phyloP scores from a whole-genome alignment of 176 grass and related monocot genomes.

The Musa beccarii region DNA sequence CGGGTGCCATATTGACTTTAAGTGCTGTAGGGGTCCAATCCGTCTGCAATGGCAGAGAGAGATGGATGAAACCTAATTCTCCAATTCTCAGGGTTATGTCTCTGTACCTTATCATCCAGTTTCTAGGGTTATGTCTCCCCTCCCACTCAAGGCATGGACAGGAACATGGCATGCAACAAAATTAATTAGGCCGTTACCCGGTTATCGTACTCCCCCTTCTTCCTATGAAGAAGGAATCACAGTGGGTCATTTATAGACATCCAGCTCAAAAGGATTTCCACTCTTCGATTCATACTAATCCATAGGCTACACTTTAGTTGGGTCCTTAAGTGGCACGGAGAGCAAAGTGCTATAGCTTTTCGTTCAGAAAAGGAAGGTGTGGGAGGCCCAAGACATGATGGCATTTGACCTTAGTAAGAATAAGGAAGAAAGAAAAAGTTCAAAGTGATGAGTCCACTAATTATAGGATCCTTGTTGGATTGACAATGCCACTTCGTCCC shows the following conservation, averaged over 20 bases:
- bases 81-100: too few species aligned
- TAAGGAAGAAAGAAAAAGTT: background rate
- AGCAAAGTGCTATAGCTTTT: conserved; percentile 8
- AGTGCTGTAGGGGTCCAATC: too few species aligned
- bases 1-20: too few species aligned
- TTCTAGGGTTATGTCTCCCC: background rate
- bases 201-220: background rate
- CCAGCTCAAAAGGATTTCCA: background rate
- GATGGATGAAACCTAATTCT: too few species aligned
- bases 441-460: conserved; percentile 3
- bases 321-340: background rate
- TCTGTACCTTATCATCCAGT: too few species aligned
- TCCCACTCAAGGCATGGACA: background rate
- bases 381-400: background rate
- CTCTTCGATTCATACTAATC: background rate
- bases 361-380: background rate
- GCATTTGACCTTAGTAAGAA: conserved; percentile 2
- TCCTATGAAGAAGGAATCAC: too few species aligned
- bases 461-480: conserved; percentile 4
- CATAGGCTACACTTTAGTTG: background rate
- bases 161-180: too few species aligned
- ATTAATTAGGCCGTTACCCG: too few species aligned
- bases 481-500: conserved; percentile 6
- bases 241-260: background rate
- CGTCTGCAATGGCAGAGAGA: too few species aligned